phyloP scores from a whole-genome alignment of 306 rosid genomes.

The Sechiopsis laciniata region DNA sequence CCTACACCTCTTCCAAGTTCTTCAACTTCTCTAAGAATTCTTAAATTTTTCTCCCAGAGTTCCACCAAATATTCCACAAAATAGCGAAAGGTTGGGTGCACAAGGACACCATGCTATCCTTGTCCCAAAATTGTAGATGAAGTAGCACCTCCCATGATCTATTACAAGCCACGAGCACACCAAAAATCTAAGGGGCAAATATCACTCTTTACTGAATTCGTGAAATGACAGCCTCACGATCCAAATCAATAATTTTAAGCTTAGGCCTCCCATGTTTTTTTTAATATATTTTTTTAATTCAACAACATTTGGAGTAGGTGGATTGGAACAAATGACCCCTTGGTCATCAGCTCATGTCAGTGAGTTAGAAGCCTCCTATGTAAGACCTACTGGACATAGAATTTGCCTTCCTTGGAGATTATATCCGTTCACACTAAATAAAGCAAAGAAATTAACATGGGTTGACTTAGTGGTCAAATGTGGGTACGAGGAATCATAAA shows the following conservation, averaged over 20 bases:
- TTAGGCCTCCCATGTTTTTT: too few species aligned
- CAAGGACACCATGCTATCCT: not conserved
- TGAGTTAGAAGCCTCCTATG: not conserved
- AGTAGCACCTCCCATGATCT: not conserved
- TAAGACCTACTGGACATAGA: not conserved
- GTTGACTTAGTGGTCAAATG: too few species aligned
- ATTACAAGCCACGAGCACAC: not conserved
- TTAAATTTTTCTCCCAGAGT: not conserved
- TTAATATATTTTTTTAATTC: too few species aligned
- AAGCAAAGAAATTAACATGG: not conserved
- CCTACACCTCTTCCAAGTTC: not conserved
- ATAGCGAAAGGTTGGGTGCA: constrained; percentile 3
- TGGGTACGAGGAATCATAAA: too few species aligned
- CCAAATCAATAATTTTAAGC: not conserved
- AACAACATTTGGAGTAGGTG: too few species aligned
- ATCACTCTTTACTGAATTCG: not conserved
- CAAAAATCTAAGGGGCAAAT: not conserved
- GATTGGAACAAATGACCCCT: too few species aligned
- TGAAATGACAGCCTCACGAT: not conserved
- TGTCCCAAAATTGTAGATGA: not conserved
- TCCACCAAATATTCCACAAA: not conserved
- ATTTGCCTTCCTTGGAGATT: not conserved
- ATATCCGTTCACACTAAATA: not conserved
- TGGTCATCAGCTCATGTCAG: too few species aligned
- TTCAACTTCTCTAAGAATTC: not conserved